phyloP scores from a whole-genome alignment of 2,329 filamentous ascomycete genomes.

The Botrytis elliptica region DNA sequence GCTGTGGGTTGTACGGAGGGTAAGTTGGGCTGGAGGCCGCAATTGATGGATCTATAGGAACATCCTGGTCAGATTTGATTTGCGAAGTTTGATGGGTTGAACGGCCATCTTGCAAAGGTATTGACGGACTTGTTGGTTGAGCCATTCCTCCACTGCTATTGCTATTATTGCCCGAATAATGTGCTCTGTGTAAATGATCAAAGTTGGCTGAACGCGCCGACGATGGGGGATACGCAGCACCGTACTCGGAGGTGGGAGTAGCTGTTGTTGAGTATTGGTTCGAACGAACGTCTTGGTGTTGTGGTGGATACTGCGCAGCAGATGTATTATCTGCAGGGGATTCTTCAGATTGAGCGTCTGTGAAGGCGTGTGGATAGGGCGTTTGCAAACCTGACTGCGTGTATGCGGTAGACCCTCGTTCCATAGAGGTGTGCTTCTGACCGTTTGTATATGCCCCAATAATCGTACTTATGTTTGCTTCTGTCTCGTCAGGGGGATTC shows the following conservation, averaged over 20 bases:
- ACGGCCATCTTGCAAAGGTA: slow-evolving; percentile 78
- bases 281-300: slow-evolving; percentile 76
- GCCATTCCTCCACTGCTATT: slow-evolving; percentile 86
- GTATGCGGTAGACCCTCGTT: slow-evolving; percentile 69
- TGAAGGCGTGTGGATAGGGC: slow-evolving; percentile 65
- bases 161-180: slow-evolving; percentile 74
- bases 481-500: slow-evolving; percentile 28
- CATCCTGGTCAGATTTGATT: slow-evolving; percentile 92
- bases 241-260: slow-evolving; percentile 88
- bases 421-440: slow-evolving; percentile 48
- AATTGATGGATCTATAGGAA: slow-evolving; percentile 99
- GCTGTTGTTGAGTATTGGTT: slow-evolving; percentile 58
- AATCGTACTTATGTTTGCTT: slow-evolving; percentile 37
- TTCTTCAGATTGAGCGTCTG: slow-evolving; percentile 78
- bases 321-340: slow-evolving; percentile 84
- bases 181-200: slow-evolving; percentile 82
- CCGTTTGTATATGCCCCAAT: slow-evolving; percentile 35
- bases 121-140: slow-evolving; percentile 98
- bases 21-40: slow-evolving; percentile 91
- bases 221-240: slow-evolving; percentile 64
- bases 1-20: slow-evolving; percentile 67
- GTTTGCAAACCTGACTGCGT: slow-evolving; percentile 85
- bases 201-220: slow-evolving; percentile 80
- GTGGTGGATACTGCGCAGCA: slow-evolving; percentile 84
- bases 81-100: slow-evolving; percentile 69